Evolutionary conservation across 1,284 basidiomycete species (phyloP), one percentile per base, ranked within the genome.

Genomic region (Schizophyllum amplum): DNA sequence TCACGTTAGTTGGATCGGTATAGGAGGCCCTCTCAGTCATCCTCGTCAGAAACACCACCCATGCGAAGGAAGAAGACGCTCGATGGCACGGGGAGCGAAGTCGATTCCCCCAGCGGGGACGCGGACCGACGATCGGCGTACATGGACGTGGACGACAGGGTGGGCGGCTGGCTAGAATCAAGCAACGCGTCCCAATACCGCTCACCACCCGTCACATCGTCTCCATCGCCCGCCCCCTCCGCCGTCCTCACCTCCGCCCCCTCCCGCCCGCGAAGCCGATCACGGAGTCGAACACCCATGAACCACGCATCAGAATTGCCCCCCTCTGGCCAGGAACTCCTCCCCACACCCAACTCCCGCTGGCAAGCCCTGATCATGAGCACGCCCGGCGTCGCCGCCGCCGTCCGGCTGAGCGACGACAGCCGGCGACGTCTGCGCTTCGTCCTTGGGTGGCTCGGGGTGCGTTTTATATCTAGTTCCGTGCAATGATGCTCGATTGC

Each of bases 21-120:
- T 17, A 42, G 33, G 17, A 9, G 33, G 17, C 33, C 33, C 13
- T 42, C 33, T 13, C 33, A 26, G 60, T 59, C 56, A 52, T 50
- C 52, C 46, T 24, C 24, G 57, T 46, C 53, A 24, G n/a, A 23
- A n/a, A 47, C 17, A 5, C 11, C 48, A 20, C 48, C 21, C 20
- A 21, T 22, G 24, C 48, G 21, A 11, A 24, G 48, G 48, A 50
- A 50, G 24, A 50, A 50, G 48, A 50, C 48, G 24, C 48, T 50
- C 21, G 48, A 50, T 20, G 48, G 48, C 48, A 50, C 48, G 24
- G 48, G 48, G 15, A 50, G 48, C 48, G 48, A 50, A 11, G 48
- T 22, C 9, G 48, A 50, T 20, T 50, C 48, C 3, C 21, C 48
- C 48, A 50, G 13, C 48, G 20, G 21, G 2, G 20, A 21, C 15